Percentiles rank a stretch among this genome's conserved stretches.
phyloP scores from a whole-genome alignment of 2,329 filamentous ascomycete genomes.

The Leptographium procerum region DNA sequence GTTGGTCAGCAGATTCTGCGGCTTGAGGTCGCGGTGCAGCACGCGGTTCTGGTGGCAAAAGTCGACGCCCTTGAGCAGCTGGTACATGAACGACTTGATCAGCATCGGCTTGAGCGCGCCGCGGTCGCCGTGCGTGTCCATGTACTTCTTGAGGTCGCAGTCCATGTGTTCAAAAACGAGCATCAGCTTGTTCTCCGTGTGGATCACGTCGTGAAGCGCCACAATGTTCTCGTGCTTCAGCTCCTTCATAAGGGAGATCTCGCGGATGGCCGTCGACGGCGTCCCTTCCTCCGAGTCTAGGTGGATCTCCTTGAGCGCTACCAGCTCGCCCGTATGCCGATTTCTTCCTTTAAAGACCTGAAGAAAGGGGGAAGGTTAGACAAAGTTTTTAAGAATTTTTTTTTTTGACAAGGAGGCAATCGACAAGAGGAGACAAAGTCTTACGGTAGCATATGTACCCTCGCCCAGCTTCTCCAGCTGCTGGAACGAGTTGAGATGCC shows the following conservation, averaged over 20 bases:
- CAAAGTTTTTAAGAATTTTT: too few relatives aligned
- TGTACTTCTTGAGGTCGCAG: conserved; percentile 95
- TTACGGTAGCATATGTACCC: conserved; percentile 94
- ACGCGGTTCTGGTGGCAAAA: conserved; percentile 98
- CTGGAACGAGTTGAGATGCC: conserved; percentile 94
- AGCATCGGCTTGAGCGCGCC: conserved; percentile 79
- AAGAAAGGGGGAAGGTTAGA: too few relatives aligned
- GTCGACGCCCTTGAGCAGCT: conserved; percentile 87
- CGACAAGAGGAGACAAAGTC: conserved; percentile 21
- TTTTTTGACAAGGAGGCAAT: too few relatives aligned
- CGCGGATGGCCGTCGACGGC: conserved; percentile 90
- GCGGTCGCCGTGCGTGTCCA: conserved; percentile 85
- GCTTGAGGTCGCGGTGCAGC: conserved; percentile 89
- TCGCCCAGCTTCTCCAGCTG: conserved; percentile 98
- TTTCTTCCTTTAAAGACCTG: conserved; percentile 97
- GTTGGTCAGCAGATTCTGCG: conserved; percentile 94
- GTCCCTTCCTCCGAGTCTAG: conserved; percentile 98
- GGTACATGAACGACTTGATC: conserved; percentile 99
- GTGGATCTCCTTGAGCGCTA: conserved; percentile 96
- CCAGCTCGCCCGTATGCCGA: conserved; percentile 89
- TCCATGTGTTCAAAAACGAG: conserved; percentile 99
- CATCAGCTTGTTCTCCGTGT: conserved; percentile 99
- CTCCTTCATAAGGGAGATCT: conserved; percentile 99
- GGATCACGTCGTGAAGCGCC: conserved; percentile 93
- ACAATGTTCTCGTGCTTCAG: conserved; percentile 98